These are phyloP conservation scores for Lichtheimia corymbifera DNA, from an alignment of 371 early-diverging fungal species.

Conservation along the genomic window DNA sequence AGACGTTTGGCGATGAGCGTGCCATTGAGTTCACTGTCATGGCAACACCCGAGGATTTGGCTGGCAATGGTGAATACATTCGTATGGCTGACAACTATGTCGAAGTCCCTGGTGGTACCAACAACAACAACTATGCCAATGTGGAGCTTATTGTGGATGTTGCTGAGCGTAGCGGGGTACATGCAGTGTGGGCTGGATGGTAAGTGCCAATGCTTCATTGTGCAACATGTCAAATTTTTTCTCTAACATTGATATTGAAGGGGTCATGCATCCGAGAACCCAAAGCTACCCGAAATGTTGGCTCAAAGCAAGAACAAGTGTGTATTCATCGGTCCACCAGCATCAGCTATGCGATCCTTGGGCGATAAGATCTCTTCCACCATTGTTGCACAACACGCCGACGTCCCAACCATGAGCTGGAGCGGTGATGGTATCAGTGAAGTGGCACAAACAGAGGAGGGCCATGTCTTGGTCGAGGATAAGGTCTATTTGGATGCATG, in stretches of 20 bases:
- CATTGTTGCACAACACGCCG: conserved; percentile 94
- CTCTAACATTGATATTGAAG: conserved; percentile 48
- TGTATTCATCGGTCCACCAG: conserved; percentile 98
- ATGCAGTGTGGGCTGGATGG: conserved; percentile 77
- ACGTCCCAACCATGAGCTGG: conserved; percentile 97
- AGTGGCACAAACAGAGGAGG: conserved; percentile 61
- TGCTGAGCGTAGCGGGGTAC: conserved; percentile 93
- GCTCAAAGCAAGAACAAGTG: conserved; percentile 75
- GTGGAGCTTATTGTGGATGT: conserved; percentile 97
- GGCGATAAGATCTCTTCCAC: conserved; percentile 99
- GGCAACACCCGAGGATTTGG: conserved; percentile 98
- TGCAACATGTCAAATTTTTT: background rate
- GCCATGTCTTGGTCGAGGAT: conserved; percentile 81
- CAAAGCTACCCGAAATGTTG: conserved; percentile 90
- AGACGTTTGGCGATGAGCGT: conserved; percentile 95
- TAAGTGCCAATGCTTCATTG: conserved; percentile 34
- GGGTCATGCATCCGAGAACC: conserved; percentile 99
- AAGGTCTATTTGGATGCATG: conserved; percentile 80
- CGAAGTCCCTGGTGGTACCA: conserved; percentile 95
- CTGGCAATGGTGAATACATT: conserved; percentile 97
- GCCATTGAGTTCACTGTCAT: conserved; percentile 97
- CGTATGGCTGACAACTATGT: conserved; percentile 98
- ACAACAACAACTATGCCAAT: conserved; percentile 98
- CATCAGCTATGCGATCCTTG: conserved; percentile 97
- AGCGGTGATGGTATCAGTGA: conserved; percentile 87